Evolutionary conservation across 768 basidiomycete species (phyloP).

Genomic region (Trametes cingulata): DNA sequence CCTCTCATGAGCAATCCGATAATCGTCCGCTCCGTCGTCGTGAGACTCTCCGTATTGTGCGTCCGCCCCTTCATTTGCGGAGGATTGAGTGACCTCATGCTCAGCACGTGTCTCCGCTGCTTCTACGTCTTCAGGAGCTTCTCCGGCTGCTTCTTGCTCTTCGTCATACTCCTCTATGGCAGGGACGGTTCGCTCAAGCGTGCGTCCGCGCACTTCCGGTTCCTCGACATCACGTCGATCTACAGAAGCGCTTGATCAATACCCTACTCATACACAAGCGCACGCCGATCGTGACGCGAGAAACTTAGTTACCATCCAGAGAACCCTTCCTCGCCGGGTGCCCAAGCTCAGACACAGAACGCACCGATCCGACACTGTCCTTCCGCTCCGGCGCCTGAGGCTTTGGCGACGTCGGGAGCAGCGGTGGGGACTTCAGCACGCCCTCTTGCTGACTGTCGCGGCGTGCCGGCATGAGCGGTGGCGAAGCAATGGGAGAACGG

Average conservation of each 20-base stretch:
- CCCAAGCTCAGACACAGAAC: constrained; percentile 10
- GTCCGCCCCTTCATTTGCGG: neutral
- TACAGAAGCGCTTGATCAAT: constrained; percentile 27
- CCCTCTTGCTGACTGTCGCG: constrained; percentile 13
- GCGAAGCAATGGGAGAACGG: constrained; percentile 1
- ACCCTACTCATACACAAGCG: constrained; percentile 24
- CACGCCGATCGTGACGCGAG: constrained; percentile 3
- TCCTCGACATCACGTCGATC: constrained; percentile 15
- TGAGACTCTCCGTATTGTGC: neutral
- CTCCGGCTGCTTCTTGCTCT: constrained; percentile 19
- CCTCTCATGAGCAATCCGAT: constrained; percentile 6
- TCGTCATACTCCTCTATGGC: constrained; percentile 16
- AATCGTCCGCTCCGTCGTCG: constrained; percentile 1
- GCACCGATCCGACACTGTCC: constrained; percentile 23
- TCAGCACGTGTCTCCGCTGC: constrained; percentile 11
- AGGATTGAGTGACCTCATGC: constrained; percentile 2
- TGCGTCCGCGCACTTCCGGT: neutral
- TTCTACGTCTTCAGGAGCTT: constrained; percentile 9
- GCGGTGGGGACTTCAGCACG: neutral
- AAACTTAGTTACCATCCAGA: constrained; percentile 39
- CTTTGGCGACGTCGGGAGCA: constrained; percentile 9
- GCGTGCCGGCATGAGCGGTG: constrained; percentile 17
- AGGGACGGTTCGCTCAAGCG: neutral
- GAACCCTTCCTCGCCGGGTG: constrained; percentile 16
- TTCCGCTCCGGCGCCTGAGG: constrained; percentile 23